Conservation (phyloP, 73 alveolate species). For the Blepharisma japonicum region DNA sequence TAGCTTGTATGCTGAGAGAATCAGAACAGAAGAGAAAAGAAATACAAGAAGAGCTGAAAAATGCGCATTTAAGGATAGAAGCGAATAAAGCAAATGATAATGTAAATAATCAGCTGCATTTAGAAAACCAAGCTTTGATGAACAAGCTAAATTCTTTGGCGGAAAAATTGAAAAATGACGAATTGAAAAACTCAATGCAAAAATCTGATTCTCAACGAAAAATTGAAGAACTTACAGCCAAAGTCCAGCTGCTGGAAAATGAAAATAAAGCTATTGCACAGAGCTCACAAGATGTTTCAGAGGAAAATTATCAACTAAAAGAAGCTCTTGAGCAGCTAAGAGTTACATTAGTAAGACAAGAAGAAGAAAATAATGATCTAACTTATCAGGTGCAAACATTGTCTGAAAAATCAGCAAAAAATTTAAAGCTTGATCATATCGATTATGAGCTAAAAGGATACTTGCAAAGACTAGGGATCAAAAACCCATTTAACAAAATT, state of each 20-base stretch:
- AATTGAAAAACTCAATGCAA: background rate
- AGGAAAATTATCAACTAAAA: constrained; percentile 1
- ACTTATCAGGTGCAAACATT: background rate
- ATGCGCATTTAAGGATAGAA: too few species aligned
- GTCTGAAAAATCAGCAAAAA: background rate
- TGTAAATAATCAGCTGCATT: too few species aligned
- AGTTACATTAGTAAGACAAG: background rate
- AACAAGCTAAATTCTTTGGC: background rate
- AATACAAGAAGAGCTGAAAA: too few species aligned
- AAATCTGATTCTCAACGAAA: background rate
- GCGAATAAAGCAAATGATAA: too few species aligned
- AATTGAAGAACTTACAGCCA: background rate
- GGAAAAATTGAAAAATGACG: constrained; percentile 5
- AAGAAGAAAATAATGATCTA: background rate
- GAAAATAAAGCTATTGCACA: background rate
- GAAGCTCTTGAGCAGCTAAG: background rate
- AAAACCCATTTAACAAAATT: constrained; percentile 10
- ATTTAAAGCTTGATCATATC: background rate
- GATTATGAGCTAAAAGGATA: background rate
- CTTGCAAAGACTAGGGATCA: background rate
- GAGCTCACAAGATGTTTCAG: background rate
- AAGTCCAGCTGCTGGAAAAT: background rate
- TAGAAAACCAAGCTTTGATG: background rate
- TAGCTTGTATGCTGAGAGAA: too few species aligned
- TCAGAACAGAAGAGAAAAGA: too few species aligned